These are phyloP conservation scores for Colletotrichum brevisporum DNA, from an alignment of 2,329 filamentous ascomycete genomes.

Conservation along the genomic window DNA sequence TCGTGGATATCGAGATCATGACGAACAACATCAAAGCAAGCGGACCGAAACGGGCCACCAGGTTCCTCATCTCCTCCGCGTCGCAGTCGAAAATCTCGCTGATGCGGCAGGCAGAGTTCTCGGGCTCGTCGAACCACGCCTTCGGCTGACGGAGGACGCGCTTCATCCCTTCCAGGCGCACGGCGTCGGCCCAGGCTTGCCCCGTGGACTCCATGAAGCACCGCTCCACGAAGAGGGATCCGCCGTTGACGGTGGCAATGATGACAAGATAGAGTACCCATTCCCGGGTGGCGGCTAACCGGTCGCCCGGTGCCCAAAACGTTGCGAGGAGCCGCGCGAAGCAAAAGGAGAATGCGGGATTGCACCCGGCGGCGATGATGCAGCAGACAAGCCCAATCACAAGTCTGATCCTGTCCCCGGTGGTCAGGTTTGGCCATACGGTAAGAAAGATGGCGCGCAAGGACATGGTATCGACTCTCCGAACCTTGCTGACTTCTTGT, in stretches of 20 bases:
- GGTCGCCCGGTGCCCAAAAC: conserved; percentile 72
- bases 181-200: conserved; percentile 81
- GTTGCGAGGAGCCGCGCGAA: conserved; percentile 80
- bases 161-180: conserved; percentile 77
- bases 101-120: conserved; percentile 75
- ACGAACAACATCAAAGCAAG: conserved; percentile 75
- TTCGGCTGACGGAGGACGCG: conserved; percentile 82
- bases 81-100: conserved; percentile 83
- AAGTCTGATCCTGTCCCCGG: conserved; percentile 65
- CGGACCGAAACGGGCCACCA: conserved; percentile 84
- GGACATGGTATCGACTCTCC: conserved; percentile 42
- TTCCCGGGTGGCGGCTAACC: conserved; percentile 63
- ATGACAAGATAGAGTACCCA: conserved; percentile 81
- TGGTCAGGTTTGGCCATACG: conserved; percentile 13
- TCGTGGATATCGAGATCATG: conserved; percentile 77
- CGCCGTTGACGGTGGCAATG: conserved; percentile 76
- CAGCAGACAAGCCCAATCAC: conserved; percentile 73
- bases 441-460: conserved; percentile 50
- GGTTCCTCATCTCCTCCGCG: conserved; percentile 88
- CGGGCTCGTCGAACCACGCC: conserved; percentile 81
- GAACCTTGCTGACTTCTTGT: too few relatives aligned
- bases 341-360: conserved; percentile 82
- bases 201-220: conserved; percentile 80
- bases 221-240: conserved; percentile 75
- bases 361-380: conserved; percentile 74